phyloP scores from a whole-genome alignment of 73 alveolate genomes.

The Paramecium primaurelia region DNA sequence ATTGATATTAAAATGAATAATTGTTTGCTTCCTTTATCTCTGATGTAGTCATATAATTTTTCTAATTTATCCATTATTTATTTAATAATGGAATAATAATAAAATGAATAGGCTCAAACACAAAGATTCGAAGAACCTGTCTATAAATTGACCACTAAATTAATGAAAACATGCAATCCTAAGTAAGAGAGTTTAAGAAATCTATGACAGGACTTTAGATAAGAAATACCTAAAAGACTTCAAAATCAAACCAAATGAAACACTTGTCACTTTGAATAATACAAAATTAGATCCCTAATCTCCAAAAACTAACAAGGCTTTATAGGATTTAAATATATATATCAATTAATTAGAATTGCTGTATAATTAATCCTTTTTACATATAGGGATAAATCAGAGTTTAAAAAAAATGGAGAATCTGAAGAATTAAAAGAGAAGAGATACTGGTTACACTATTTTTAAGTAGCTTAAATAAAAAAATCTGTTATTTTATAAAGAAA shows the following conservation, averaged over 20 bases:
- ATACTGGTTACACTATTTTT: neutral
- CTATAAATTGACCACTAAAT: neutral
- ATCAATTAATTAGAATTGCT: neutral
- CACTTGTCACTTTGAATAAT: neutral
- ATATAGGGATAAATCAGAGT: neutral
- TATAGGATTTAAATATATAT: neutral
- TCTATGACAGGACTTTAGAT: neutral
- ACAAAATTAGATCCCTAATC: neutral
- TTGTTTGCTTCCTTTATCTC: neutral
- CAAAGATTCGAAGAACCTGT: neutral
- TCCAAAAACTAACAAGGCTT: neutral
- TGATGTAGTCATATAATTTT: neutral
- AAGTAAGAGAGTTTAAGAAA: neutral
- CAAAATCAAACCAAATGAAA: neutral
- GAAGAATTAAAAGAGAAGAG: neutral
- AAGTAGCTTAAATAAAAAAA: neutral
- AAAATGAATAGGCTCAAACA: neutral
- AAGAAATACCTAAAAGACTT: neutral
- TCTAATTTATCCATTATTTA: neutral
- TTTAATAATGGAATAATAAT: neutral
- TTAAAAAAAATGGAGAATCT: neutral
- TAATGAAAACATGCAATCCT: slow-evolving; percentile 11
- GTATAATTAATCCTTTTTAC: neutral
- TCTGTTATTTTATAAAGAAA: neutral
- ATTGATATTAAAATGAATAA: neutral